phyloP scores from a whole-genome alignment of 192 early-diverging fungal genomes.

The Mortierella alpina region DNA sequence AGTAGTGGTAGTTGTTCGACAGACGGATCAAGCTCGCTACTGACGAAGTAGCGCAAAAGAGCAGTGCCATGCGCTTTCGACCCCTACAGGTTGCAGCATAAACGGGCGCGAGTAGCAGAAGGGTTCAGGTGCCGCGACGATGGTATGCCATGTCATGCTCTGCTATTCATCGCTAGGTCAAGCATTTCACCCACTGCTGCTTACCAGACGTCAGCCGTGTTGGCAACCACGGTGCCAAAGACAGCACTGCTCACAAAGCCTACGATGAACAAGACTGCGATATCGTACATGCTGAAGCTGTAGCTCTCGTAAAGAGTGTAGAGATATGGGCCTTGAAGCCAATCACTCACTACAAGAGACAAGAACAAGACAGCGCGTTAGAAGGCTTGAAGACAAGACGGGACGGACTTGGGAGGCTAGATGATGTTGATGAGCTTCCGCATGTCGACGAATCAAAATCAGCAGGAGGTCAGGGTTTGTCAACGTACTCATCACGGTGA shows the following conservation, averaged over 20 bases:
- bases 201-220: conserved; percentile 75
- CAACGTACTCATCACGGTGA: conserved; percentile 61
- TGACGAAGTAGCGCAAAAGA: conserved; percentile 61
- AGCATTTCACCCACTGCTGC: neutral
- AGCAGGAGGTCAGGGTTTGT: neutral
- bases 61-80: conserved; percentile 57
- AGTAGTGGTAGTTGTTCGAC: conserved; percentile 46
- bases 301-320: conserved; percentile 75
- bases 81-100: conserved; percentile 52
- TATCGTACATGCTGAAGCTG: conserved; percentile 64
- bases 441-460: no score
- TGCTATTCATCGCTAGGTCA: neutral
- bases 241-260: conserved; percentile 79
- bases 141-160: neutral
- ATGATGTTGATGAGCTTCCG: neutral
- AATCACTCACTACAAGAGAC: conserved; percentile 52
- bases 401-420: no score
- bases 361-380: no score
- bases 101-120: neutral
- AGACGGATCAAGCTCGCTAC: conserved; percentile 54
- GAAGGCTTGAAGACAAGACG: no score
- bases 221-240: conserved; percentile 77
- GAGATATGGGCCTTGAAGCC: conserved; percentile 71
- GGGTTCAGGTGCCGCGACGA: neutral
- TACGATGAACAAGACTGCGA: conserved; percentile 76